phyloP scores from a whole-genome alignment of 768 basidiomycete genomes.

The Cyclocybe aegerita region DNA sequence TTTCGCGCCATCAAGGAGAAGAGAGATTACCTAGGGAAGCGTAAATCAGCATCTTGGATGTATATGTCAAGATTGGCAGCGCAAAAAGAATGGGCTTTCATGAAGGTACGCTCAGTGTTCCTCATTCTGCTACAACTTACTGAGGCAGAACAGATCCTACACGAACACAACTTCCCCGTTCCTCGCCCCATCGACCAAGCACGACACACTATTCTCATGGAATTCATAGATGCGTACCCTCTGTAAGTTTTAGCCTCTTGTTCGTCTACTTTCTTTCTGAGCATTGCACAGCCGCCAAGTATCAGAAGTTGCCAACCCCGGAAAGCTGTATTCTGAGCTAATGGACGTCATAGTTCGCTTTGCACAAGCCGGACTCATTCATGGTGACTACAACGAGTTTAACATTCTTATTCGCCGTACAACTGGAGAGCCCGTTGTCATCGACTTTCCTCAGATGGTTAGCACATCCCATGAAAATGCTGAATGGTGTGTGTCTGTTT shows the following conservation, averaged over 20 bases:
- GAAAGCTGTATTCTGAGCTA: slow-evolving; percentile 83
- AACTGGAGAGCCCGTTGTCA: slow-evolving; percentile 76
- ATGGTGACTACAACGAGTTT: slow-evolving; percentile 99
- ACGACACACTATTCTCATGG: slow-evolving; percentile 95
- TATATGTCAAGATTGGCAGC: slow-evolving; percentile 97
- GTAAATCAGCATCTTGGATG: slow-evolving; percentile 98
- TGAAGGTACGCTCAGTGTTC: slow-evolving; percentile 68
- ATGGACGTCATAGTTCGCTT: slow-evolving; percentile 98
- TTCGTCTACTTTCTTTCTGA: slow-evolving; percentile 6
- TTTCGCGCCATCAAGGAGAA: slow-evolving; percentile 97
- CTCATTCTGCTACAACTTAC: background rate
- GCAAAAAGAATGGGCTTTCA: slow-evolving; percentile 97
- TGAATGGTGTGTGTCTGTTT: slow-evolving; percentile 68
- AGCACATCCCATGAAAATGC: slow-evolving; percentile 96
- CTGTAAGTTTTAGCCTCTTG: slow-evolving; percentile 53
- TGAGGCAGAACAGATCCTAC: slow-evolving; percentile 60
- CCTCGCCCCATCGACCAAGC: slow-evolving; percentile 93
- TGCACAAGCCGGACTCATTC: slow-evolving; percentile 92
- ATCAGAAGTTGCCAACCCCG: slow-evolving; percentile 78
- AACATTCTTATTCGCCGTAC: slow-evolving; percentile 91
- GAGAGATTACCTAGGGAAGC: slow-evolving; percentile 92
- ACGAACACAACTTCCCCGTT: slow-evolving; percentile 91
- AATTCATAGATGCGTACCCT: slow-evolving; percentile 91
- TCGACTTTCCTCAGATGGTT: slow-evolving; percentile 99
- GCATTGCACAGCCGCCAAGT: slow-evolving; percentile 73